Evolutionary conservation across 169 alveolate species (phyloP).

Genomic region (Plasmodium reichenowi): DNA sequence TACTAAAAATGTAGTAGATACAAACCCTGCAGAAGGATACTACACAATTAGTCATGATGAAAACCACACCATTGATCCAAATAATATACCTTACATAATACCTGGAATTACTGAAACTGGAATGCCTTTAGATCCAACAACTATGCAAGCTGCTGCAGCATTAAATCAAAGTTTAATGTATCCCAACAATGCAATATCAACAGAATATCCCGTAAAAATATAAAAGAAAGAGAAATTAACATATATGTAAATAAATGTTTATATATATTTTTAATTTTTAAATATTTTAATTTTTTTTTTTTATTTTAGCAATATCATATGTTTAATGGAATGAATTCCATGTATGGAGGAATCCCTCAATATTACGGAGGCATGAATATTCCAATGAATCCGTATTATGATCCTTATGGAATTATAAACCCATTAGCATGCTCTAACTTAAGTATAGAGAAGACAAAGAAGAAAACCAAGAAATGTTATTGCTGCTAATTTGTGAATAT

Average conservation of each 20-base stretch:
- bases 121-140: conserved; percentile 53
- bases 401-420: conserved; percentile 74
- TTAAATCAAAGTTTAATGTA: conserved; percentile 73
- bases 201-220: conserved; percentile 68
- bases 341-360: conserved; percentile 74
- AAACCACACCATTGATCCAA: conserved; percentile 36
- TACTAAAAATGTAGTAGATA: conserved; percentile 15
- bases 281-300: conserved; percentile 13
- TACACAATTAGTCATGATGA: conserved; percentile 62
- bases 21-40: conserved; percentile 46
- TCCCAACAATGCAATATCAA: conserved; percentile 57
- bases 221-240: not conserved
- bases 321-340: conserved; percentile 68
- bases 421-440: conserved; percentile 66
- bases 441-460: conserved; percentile 33
- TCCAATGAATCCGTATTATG: conserved; percentile 76
- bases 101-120: conserved; percentile 60
- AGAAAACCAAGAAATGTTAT: conserved; percentile 51
- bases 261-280: not conserved
- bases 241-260: conserved; percentile 5
- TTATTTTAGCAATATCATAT: conserved; percentile 43
- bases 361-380: conserved; percentile 70
- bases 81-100: conserved; percentile 55
- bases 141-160: conserved; percentile 77
- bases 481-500: conserved; percentile 37